These are phyloP conservation scores for Calonectria leucothoes DNA, from an alignment of 2,329 filamentous ascomycete genomes.

Conservation along the genomic window DNA sequence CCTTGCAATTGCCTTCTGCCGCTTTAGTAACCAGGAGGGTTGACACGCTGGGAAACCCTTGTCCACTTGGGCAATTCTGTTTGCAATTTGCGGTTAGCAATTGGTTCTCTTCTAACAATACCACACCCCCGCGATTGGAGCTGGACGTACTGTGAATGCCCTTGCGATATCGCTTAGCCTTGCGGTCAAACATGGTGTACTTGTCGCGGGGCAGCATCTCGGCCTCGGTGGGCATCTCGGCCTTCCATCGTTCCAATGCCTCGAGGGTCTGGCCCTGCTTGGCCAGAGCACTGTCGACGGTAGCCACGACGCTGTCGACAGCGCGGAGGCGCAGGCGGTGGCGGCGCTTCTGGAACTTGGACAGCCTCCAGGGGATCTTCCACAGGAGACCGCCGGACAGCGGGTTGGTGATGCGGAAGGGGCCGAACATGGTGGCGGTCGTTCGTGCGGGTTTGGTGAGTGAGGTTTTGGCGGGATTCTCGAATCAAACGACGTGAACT, in stretches of 20 bases:
- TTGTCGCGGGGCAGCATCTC: conserved; percentile 98
- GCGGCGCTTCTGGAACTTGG: conserved; percentile 87
- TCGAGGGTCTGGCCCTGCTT: conserved; percentile 79
- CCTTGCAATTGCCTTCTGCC: conserved; percentile 16
- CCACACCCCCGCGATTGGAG: not conserved
- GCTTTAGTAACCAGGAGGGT: conserved; percentile 89
- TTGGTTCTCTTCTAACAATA: conserved; percentile 3
- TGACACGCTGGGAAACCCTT: conserved; percentile 90
- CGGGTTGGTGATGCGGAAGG: conserved; percentile 82
- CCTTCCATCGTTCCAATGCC: conserved; percentile 89
- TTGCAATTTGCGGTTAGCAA: conserved; percentile 29
- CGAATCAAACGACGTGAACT: conserved; percentile 36
- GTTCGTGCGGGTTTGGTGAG: conserved; percentile 21
- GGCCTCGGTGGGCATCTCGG: conserved; percentile 93
- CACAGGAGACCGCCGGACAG: conserved; percentile 86
- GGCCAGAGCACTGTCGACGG: conserved; percentile 81
- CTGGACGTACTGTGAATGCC: conserved; percentile 88
- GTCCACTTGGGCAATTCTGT: conserved; percentile 92
- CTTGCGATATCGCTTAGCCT: conserved; percentile 96
- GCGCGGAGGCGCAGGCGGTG: conserved; percentile 85
- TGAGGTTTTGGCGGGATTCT: conserved; percentile 25
- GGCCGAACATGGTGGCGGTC: conserved; percentile 77
- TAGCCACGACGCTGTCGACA: conserved; percentile 89
- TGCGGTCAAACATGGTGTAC: conserved; percentile 97
- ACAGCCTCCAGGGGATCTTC: conserved; percentile 98